Percentiles rank a stretch among this genome's conserved stretches.
Evolutionary conservation across 2,329 filamentous ascomycete genomes (phyloP).

Genomic region (Alternaria ethzedia): DNA sequence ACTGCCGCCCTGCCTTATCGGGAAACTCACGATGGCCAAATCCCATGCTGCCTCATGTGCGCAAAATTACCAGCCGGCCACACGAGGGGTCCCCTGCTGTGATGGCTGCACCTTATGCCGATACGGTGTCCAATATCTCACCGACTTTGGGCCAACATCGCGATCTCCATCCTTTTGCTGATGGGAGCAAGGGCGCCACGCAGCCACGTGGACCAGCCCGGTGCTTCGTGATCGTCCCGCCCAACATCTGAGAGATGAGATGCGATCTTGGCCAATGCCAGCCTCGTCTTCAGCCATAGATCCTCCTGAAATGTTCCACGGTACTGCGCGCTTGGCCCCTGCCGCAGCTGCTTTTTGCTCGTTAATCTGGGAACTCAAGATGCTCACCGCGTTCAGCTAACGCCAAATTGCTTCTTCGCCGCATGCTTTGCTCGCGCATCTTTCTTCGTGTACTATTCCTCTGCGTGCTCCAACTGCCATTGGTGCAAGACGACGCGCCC

Average conservation of each 20-base stretch:
- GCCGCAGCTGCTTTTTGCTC: not conserved
- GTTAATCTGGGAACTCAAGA: not conserved
- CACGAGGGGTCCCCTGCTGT: not conserved
- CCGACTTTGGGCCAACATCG: not conserved
- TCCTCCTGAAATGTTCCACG: slow-evolving; percentile 2
- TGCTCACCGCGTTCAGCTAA: not conserved
- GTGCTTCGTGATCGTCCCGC: slow-evolving; percentile 6
- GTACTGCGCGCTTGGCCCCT: not conserved
- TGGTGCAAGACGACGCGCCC: not conserved
- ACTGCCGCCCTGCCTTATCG: not conserved
- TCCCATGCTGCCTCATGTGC: not conserved
- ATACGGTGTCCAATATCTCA: not conserved
- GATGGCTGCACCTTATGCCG: not conserved
- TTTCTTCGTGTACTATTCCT: not conserved
- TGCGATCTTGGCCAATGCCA: slow-evolving; percentile 1
- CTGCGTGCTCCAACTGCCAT: not conserved
- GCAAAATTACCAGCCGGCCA: not conserved
- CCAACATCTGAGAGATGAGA: slow-evolving; percentile 1
- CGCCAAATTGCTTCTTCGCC: slow-evolving; percentile 7
- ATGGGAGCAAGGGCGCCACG: not conserved
- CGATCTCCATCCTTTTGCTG: not conserved
- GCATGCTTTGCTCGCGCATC: not conserved
- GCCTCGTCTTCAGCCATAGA: not conserved
- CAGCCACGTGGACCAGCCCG: slow-evolving; percentile 4
- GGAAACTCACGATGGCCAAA: slow-evolving; percentile 4